Evolutionary conservation across 306 rosid species (phyloP).

Genomic region (Malus sieversii): DNA sequence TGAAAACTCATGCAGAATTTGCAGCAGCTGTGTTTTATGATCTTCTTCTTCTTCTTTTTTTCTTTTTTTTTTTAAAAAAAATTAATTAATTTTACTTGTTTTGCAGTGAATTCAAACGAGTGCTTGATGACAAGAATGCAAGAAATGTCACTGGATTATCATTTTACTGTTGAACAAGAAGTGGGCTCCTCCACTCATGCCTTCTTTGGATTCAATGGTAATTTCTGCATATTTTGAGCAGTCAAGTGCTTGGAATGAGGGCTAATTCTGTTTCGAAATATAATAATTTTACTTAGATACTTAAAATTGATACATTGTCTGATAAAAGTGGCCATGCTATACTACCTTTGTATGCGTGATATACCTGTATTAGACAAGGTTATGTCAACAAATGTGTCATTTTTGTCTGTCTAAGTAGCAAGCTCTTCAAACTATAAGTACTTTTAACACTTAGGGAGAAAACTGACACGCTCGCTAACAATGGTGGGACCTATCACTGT

Average conservation of each 20-base stretch:
- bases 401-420: too few relatives aligned
- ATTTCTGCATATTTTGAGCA: background rate
- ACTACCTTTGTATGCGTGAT: too few relatives aligned
- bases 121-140: constrained; percentile 91
- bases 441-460: too few relatives aligned
- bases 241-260: background rate
- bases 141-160: constrained; percentile 96
- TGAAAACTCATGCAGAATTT: background rate
- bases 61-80: background rate
- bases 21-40: constrained; percentile 4
- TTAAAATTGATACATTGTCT: too few relatives aligned
- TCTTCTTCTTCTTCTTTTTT: background rate
- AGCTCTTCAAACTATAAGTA: too few relatives aligned
- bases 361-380: too few relatives aligned
- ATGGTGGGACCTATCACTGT: too few relatives aligned
- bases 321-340: too few relatives aligned
- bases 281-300: too few relatives aligned
- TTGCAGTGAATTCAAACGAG: constrained; percentile 69
- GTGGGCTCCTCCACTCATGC: constrained; percentile 80
- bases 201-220: constrained; percentile 84
- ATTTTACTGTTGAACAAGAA: constrained; percentile 89
- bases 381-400: too few relatives aligned
- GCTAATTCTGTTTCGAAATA: background rate
- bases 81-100: background rate
- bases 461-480: too few relatives aligned